These are phyloP conservation scores for Kondoa malvinella DNA, from an alignment of 768 basidiomycete genomes.

Conservation along the genomic window DNA sequence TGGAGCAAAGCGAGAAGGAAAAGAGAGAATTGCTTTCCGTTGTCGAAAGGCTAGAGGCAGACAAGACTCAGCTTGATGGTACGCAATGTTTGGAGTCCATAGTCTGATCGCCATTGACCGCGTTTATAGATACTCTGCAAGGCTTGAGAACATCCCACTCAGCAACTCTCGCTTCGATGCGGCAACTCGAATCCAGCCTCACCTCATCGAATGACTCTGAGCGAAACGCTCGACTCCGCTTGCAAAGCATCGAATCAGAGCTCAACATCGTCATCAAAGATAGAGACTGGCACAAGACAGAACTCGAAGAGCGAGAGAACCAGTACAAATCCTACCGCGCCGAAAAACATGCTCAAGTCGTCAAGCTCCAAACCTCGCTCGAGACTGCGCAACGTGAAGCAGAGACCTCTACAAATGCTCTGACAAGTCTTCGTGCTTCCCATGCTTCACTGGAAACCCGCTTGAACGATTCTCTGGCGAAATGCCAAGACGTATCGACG, in stretches of 20 bases:
- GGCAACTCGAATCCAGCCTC: slow-evolving; percentile 59
- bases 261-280: slow-evolving; percentile 59
- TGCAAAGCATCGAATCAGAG: slow-evolving; percentile 68
- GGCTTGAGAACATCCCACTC: slow-evolving; percentile 48
- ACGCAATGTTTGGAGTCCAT: slow-evolving; percentile 20
- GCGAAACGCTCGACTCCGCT: slow-evolving; percentile 48
- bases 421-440: slow-evolving; percentile 56
- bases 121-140: slow-evolving; percentile 56
- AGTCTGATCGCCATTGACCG: neutral
- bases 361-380: slow-evolving; percentile 56
- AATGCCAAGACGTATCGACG: slow-evolving; percentile 55
- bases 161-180: slow-evolving; percentile 54
- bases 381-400: slow-evolving; percentile 55
- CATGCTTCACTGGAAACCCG: slow-evolving; percentile 57
- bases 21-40: slow-evolving; percentile 75
- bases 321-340: slow-evolving; percentile 4
- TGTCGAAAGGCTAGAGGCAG: slow-evolving; percentile 64
- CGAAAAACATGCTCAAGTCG: slow-evolving; percentile 48
- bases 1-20: slow-evolving; percentile 60
- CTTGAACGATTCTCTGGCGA: slow-evolving; percentile 55
- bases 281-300: slow-evolving; percentile 50
- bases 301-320: slow-evolving; percentile 39
- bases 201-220: slow-evolving; percentile 21
- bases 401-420: slow-evolving; percentile 47
- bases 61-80: slow-evolving; percentile 60